Percentiles rank a stretch among this genome's conserved stretches.
Evolutionary conservation across 2,329 filamentous ascomycete genomes (phyloP).

Genomic region (Ceratocystis papillata): DNA sequence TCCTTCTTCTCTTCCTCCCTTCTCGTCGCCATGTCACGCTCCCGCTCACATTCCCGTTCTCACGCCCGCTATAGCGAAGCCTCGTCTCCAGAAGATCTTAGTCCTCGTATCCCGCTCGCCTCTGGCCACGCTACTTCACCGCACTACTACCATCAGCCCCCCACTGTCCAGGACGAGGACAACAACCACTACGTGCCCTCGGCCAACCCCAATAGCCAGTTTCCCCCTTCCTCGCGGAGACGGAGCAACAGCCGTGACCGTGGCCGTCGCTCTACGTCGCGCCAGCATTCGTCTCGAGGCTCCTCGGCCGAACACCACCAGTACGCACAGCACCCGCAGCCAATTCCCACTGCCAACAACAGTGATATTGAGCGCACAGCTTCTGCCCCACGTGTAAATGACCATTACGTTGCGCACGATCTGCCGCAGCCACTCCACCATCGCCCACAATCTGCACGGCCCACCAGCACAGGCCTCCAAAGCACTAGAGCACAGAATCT

Average conservation of each 20-base stretch:
- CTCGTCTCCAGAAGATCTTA: constrained; percentile 7
- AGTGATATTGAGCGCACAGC: neutral
- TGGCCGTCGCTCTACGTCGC: neutral
- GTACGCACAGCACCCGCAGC: neutral
- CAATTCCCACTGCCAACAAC: neutral
- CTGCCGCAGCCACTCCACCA: neutral
- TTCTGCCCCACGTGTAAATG: neutral
- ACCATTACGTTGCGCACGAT: neutral
- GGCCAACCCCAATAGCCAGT: neutral
- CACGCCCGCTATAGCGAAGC: neutral
- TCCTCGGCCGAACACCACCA: neutral
- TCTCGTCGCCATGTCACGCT: constrained; percentile 1
- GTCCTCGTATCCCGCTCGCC: neutral
- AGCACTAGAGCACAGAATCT: neutral
- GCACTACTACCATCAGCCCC: neutral
- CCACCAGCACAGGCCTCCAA: neutral
- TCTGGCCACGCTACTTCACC: neutral
- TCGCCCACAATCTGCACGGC: neutral
- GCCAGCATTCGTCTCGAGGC: neutral
- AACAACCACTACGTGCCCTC: neutral
- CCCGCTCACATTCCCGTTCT: neutral
- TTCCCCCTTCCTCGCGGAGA: neutral
- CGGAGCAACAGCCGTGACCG: neutral
- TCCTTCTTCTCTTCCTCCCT: neutral
- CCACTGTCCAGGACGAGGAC: neutral